Percentiles rank a stretch among this genome's conserved stretches.
Conservation (phyloP, 179 eudicot species). For the Pouteria campechiana region DNA sequence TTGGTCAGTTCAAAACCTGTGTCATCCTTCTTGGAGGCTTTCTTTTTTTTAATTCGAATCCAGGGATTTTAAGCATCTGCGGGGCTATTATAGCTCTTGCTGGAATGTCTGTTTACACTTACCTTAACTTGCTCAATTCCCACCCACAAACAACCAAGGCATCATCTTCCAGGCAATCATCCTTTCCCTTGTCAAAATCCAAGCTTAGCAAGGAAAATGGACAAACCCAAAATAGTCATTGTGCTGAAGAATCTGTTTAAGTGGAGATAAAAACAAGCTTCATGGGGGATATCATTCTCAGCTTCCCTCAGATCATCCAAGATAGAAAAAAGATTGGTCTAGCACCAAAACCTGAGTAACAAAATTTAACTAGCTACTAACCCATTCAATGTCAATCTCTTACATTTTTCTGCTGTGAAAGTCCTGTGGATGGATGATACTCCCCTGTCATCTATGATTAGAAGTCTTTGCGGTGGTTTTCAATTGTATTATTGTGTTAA, state of each 20-base stretch:
- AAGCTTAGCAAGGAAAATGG: conserved; percentile 65
- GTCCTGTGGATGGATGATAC: too few species aligned
- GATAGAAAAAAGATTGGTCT: too few species aligned
- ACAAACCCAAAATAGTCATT: conserved; percentile 21
- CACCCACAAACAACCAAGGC: conserved; percentile 37
- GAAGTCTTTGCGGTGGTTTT: too few species aligned
- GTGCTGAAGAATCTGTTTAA: conserved; percentile 45
- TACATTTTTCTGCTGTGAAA: too few species aligned
- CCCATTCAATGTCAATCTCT: too few species aligned
- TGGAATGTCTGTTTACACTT: conserved; percentile 79
- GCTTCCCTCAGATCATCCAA: too few species aligned
- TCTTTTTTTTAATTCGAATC: conserved; percentile 68
- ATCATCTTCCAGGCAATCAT: conserved; percentile 30
- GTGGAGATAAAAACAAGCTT: too few species aligned
- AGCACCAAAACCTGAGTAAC: too few species aligned
- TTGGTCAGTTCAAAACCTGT: conserved; percentile 93
- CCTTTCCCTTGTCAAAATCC: conserved; percentile 45
- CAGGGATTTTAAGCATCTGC: conserved; percentile 61
- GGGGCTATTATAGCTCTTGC: conserved; percentile 72
- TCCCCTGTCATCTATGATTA: too few species aligned
- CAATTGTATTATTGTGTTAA: too few species aligned
- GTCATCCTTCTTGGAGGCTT: conserved; percentile 88
- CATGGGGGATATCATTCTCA: too few species aligned
- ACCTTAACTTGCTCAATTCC: conserved; percentile 42
- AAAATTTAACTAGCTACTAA: too few species aligned